Evolutionary conservation across 1,139 yeast genomes (phyloP).

Genomic region (Candida frijolesensis): DNA sequence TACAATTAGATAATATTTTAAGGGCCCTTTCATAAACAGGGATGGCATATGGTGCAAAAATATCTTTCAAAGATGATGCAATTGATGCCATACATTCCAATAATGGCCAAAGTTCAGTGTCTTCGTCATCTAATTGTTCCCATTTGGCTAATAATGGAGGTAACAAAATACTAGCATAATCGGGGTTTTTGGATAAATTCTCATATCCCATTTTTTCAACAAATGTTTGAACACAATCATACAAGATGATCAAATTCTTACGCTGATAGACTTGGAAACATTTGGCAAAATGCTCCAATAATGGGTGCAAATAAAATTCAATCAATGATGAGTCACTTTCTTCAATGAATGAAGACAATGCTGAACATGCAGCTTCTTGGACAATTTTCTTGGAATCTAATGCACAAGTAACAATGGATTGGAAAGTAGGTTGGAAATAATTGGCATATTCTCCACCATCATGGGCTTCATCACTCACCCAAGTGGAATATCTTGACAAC

Average conservation of each 20-base stretch:
- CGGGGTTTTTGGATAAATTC: slow-evolving; percentile 52
- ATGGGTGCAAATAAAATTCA: slow-evolving; percentile 48
- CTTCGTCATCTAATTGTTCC: slow-evolving; percentile 73
- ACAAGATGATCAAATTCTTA: slow-evolving; percentile 75
- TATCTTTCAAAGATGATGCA: slow-evolving; percentile 82
- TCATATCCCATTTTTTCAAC: slow-evolving; percentile 74
- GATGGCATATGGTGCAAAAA: slow-evolving; percentile 86
- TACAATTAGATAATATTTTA: slow-evolving; percentile 66
- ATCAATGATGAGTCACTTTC: slow-evolving; percentile 68
- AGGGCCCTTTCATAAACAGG: slow-evolving; percentile 85
- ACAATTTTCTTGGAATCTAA: slow-evolving; percentile 87
- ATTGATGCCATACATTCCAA: slow-evolving; percentile 91
- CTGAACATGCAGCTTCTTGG: slow-evolving; percentile 91
- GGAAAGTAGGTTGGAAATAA: slow-evolving; percentile 76
- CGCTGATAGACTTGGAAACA: slow-evolving; percentile 82
- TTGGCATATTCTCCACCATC: slow-evolving; percentile 63
- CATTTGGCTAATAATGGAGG: slow-evolving; percentile 85
- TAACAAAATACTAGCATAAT: slow-evolving; percentile 61
- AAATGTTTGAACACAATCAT: slow-evolving; percentile 91
- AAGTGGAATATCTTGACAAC: slow-evolving; percentile 75
- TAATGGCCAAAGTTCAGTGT: slow-evolving; percentile 85
- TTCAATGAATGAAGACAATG: slow-evolving; percentile 82
- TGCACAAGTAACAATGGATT: slow-evolving; percentile 72
- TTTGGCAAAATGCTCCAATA: slow-evolving; percentile 67
- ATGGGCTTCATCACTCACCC: slow-evolving; percentile 74